phyloP scores from a whole-genome alignment of 2,329 filamentous ascomycete species.

The Fonsecaea erecta region DNA sequence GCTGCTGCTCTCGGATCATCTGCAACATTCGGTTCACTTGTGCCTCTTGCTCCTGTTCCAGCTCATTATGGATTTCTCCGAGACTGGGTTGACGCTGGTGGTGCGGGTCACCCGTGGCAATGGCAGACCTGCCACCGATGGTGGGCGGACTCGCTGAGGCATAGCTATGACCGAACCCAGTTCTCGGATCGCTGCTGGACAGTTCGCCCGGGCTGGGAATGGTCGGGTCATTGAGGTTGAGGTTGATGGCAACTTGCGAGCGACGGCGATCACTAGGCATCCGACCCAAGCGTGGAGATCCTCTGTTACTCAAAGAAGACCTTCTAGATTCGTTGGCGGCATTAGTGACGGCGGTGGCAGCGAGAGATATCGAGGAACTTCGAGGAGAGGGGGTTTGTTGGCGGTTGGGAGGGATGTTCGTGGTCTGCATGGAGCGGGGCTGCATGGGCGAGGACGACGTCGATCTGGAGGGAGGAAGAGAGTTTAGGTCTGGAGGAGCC shows the following conservation, averaged over 20 bases:
- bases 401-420: slow-evolving; percentile 40
- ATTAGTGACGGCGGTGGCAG: slow-evolving; percentile 77
- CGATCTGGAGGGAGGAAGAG: slow-evolving; percentile 64
- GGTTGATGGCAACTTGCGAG: slow-evolving; percentile 47
- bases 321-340: slow-evolving; percentile 68
- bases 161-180: slow-evolving; percentile 44
- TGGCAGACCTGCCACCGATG: slow-evolving; percentile 48
- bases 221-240: slow-evolving; percentile 48
- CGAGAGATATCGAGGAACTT: slow-evolving; percentile 69
- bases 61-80: slow-evolving; percentile 56
- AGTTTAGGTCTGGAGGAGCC: slow-evolving; percentile 73
- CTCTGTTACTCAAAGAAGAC: slow-evolving; percentile 45
- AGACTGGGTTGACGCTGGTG: slow-evolving; percentile 55
- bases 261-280: slow-evolving; percentile 49
- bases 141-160: slow-evolving; percentile 51
- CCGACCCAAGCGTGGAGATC: slow-evolving; percentile 41
- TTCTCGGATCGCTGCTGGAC: slow-evolving; percentile 45
- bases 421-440: slow-evolving; percentile 39
- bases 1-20: slow-evolving; percentile 55
- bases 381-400: slow-evolving; percentile 56
- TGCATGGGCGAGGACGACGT: slow-evolving; percentile 47
- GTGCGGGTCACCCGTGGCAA: slow-evolving; percentile 52
- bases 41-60: slow-evolving; percentile 58
- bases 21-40: slow-evolving; percentile 58
- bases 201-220: slow-evolving; percentile 45